Base-by-base conservation (phyloP, 75 land plant species). In the Cryptomeria japonica region DNA sequence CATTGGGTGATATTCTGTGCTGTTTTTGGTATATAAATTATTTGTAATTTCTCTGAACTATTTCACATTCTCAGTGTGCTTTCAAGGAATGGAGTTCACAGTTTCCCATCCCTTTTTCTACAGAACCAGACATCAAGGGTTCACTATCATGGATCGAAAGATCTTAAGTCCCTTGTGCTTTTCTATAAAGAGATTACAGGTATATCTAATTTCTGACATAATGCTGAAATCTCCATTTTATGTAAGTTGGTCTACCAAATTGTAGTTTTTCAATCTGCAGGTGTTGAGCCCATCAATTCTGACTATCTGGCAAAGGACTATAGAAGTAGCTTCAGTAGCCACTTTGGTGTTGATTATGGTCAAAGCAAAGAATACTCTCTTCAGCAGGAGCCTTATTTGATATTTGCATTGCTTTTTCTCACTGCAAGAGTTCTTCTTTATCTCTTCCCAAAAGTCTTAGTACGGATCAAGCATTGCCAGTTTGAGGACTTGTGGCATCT, bases 21-120 rank as follows among this genome's bases (percentile, higher is more conserved):
- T 32, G 11, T 11, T 73, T 73, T 73, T 73, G 36, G 36, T 12
- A 12, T 73, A 73, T 12, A 34, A 1, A 34, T 34, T 82, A 82
- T 44, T 22, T 53, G 28, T 85, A 18, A 53, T 36, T 58, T 51
- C 32, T 31, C 32, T 84, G 36, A 32, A 16, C 16, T 36, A 18
- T 55, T 18, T 89, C 16, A 31, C 36, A 47, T 53, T 46, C 93
- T 37, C 94, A 97, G 99, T 88, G 95, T 93, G 18, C 94, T 98
- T 38, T 94, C 99, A 15, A 94, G 93, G 87, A 96, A 95, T 92
- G 98, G 98, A 88, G 99, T 96, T 87, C 96, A 97, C 93, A 96
- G 99, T 34, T 98, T 97, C 84, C 99, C 99, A 6, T 90, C 95
- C 0, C 94, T 98, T 85, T 90, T 95, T 76, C 91, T 96, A 38